Percentiles rank a stretch among this genome's conserved stretches.
Conservation (phyloP, 768 basidiomycete genomes). For the Naganishia vaughanmartiniae region DNA sequence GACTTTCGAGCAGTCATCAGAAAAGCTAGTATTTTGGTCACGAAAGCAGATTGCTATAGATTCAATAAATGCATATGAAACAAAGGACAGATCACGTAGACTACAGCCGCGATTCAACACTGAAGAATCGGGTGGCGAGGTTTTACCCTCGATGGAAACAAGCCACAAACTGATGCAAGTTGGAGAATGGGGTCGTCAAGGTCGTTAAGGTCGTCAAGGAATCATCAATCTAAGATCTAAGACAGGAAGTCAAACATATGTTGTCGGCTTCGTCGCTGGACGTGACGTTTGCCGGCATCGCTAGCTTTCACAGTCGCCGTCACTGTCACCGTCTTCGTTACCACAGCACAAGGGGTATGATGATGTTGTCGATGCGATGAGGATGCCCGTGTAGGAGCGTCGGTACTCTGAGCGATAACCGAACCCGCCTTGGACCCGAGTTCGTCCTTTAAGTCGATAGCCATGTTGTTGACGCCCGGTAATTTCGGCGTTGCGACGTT, state of each 20-base stretch:
- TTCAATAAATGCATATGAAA: slow-evolving; percentile 10
- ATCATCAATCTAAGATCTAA: background rate
- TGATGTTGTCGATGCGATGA: background rate
- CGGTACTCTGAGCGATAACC: background rate
- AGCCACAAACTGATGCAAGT: no score
- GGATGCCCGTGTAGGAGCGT: background rate
- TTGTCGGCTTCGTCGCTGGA: slow-evolving; percentile 12
- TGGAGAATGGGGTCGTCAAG: background rate
- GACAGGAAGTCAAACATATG: background rate
- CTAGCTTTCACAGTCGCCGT: slow-evolving; percentile 10
- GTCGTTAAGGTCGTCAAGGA: slow-evolving; percentile 19
- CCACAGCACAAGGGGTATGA: no score
- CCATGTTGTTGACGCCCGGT: background rate
- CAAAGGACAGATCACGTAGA: background rate
- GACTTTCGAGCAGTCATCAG: no score
- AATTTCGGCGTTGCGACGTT: background rate
- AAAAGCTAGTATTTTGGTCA: no score
- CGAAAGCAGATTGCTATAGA: background rate
- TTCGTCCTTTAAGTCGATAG: background rate
- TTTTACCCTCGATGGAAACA: background rate
- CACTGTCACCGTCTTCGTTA: slow-evolving; percentile 2
- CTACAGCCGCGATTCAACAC: slow-evolving; percentile 10
- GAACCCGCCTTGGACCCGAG: background rate
- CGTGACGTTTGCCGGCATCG: background rate
- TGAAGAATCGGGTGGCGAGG: slow-evolving; percentile 8